Evolutionary conservation across 371 early-diverging fungal species (phyloP), one percentile per base, ranked within the genome.

Genomic region (Lichtheimia ramosa): DNA sequence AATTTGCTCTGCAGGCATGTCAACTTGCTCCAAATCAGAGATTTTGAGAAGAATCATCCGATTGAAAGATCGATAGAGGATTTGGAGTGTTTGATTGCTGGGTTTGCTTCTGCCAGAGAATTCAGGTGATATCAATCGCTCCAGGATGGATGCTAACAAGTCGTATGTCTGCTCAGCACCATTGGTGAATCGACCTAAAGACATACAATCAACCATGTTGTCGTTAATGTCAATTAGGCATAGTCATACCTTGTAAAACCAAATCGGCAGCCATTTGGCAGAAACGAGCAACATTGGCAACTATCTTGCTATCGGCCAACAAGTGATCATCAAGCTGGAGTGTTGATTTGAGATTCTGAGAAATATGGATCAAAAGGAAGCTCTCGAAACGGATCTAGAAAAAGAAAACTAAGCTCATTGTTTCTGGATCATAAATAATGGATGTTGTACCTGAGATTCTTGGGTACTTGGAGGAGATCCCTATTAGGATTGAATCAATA

Each of bases 211-310:
- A 58, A 52, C 40, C 42, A 13, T 25, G 20, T 15, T 12, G 12
- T 6, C 14, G 25, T 27, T 12, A 1, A 28, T 39, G 0, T 8
- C 4, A 54, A 6, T 10, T 8, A 6, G 27, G 0, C 5, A 16
- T 18, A 48, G n/a, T 10, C 25, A 41, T 64, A 70, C 87, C 87
- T 68, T 89, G 89, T 48, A 86, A 83, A 0, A 88, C 81, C 24
- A 79, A 68, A 66, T 92, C 92, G 6, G 90, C 87, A n/a, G 86
- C 70, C 12, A 86, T 34, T 62, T 84, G 85, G 8, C 79, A 65
- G 61, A 88, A 87, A 62, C 82, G 85, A 5, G 79, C 70, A 2
- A 87, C 63, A 46, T 84, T 87, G 5, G 63, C 43, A 43, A 88
- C 57, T 0, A 84, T 66, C 4, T 79, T 71, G 14, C 69, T 66